Percentiles rank a stretch among this genome's conserved stretches.
Evolutionary conservation across 2,329 filamentous ascomycete genomes (phyloP).

Genomic region (Pseudohalonectria lignicola): DNA sequence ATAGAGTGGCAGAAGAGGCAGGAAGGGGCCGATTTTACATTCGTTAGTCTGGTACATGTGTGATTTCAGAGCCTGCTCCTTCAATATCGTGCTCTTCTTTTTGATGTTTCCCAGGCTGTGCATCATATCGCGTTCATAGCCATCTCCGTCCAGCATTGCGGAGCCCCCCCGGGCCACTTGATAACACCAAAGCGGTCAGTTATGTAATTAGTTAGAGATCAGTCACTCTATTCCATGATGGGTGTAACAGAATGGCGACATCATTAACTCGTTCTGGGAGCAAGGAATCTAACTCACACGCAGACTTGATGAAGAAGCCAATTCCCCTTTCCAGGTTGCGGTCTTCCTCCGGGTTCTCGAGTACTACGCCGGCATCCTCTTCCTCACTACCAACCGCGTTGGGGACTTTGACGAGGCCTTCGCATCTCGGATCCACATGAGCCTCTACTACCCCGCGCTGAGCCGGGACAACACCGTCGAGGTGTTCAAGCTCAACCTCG

Average conservation of each 20-base stretch:
- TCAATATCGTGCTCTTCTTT: conserved; percentile 3
- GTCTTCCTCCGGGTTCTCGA: conserved; percentile 1
- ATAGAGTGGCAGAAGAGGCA: no score
- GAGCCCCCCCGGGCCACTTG: neutral
- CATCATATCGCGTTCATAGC: conserved; percentile 3
- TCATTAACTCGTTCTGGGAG: no score
- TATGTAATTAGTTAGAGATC: no score
- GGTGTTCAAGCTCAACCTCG: conserved; percentile 1
- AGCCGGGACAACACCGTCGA: neutral
- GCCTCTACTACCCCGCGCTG: neutral
- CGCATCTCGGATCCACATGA: conserved; percentile 3
- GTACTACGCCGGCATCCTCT: no score
- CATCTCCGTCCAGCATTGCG: neutral
- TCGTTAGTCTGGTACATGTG: no score
- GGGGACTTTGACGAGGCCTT: conserved; percentile 29
- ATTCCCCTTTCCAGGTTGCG: neutral
- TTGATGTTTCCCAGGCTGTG: conserved; percentile 2
- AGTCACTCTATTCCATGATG: no score
- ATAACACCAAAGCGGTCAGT: neutral
- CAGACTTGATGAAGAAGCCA: conserved; percentile 4
- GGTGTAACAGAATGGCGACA: no score
- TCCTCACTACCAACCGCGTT: conserved; percentile 31
- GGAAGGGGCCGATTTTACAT: no score
- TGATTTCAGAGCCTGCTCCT: conserved; percentile 4
- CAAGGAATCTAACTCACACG: neutral